Conservation (phyloP, 2,329 filamentous ascomycete genomes). For the Pestalotiopsis sp. region DNA sequence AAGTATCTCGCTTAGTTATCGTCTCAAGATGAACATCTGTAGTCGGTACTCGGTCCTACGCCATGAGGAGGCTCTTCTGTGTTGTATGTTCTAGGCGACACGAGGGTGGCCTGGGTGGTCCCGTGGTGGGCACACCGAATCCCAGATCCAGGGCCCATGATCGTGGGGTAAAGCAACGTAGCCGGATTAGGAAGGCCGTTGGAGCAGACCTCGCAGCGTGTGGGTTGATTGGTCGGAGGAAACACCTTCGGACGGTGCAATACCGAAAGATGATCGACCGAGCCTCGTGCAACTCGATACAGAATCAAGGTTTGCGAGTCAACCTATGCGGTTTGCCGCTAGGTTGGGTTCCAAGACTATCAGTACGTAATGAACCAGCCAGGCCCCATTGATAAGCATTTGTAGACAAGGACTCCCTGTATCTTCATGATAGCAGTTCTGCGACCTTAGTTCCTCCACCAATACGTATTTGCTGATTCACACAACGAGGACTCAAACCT, state of each 20-base stretch:
- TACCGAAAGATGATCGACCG: background rate
- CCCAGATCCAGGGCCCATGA: background rate
- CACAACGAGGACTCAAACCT: background rate
- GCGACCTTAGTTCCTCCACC: background rate
- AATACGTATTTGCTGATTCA: background rate
- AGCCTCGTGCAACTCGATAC: background rate
- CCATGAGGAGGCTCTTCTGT: constrained; percentile 5
- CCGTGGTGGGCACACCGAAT: background rate
- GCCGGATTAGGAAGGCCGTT: constrained; percentile 3
- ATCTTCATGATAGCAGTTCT: background rate
- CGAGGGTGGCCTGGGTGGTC: background rate
- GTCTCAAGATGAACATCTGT: background rate
- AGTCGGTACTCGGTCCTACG: background rate
- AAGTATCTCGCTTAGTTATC: constrained; percentile 1
- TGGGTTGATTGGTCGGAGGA: background rate
- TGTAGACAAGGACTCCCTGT: background rate
- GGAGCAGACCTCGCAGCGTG: background rate
- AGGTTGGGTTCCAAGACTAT: background rate
- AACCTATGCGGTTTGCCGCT: background rate
- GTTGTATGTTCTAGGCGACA: background rate
- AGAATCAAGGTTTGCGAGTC: background rate
- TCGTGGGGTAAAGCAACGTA: background rate
- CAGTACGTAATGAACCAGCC: background rate
- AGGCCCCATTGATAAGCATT: background rate
- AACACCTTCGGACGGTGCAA: background rate